Evolutionary conservation across 768 basidiomycete genomes (phyloP), one percentile per base, ranked within the genome.

Genomic region (Serendipita vermifera): DNA sequence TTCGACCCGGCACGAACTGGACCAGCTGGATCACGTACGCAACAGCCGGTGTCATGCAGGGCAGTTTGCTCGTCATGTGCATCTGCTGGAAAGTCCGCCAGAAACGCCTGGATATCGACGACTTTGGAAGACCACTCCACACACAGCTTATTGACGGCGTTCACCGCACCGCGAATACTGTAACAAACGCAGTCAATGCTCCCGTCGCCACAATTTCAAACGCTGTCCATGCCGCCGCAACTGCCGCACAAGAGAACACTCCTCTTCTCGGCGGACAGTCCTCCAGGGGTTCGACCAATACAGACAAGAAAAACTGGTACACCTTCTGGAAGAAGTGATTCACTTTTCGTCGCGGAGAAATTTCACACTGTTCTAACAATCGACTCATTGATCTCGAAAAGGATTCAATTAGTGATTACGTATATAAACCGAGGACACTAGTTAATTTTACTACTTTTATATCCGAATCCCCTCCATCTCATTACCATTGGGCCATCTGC

Each of bases 1-100:
- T 87, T 24, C 72, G 86, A 56, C 84, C 85, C 1, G 84, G 83
- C 0, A 88, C 86, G 0, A 82, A 89, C 64, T 90, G 86, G 86
- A 88, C 86, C 3, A 87, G 83, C 59, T 91, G 89, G 89, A 73
- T 81, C 55, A 82, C 82, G 54, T 91, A 81, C 62, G 82, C 83
- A 14, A 80, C 87, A 22, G 77, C 93, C 0, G 93, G 88, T 3
- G 65, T 82, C 15, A 85, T 97, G 75, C 96, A 98, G 67, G 82
- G 80, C 1, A 74, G 72, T 33, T 77, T 98, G 5, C 76, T 98
- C 58, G 66, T 76, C 57, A 86, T 98, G 81, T 99, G 96, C 64
- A 65, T 96, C 9, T 62, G 75, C 5, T 98, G 90, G 87, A 90
- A 85, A 68, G 61, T 79, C 32, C 78, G 93, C 13, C 93, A 98